A percentile compares a stretch with the other conserved stretches of the same genome.
Conservation (phyloP, 768 basidiomycete species). For the Pulveroboletus sp. region DNA sequence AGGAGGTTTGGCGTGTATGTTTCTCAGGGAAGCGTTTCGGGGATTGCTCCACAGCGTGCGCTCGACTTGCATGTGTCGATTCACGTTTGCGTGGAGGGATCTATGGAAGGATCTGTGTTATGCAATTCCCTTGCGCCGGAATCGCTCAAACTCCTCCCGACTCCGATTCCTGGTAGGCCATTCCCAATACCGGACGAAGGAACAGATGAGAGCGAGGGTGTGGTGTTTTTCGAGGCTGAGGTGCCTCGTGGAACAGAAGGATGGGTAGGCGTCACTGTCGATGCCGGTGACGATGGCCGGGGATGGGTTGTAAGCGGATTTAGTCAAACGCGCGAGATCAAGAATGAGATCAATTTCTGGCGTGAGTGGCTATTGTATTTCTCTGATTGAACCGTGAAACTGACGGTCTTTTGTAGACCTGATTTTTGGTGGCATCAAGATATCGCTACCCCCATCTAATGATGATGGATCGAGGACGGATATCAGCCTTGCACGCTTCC, state of each 20-base stretch:
- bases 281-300: slow-evolving; percentile 44
- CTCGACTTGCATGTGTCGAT: slow-evolving; percentile 47
- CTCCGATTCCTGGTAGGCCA: slow-evolving; percentile 45
- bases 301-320: slow-evolving; percentile 67
- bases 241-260: slow-evolving; percentile 27
- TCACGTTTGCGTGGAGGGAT: slow-evolving; percentile 39
- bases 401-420: slow-evolving; percentile 34
- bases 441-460: slow-evolving; percentile 31
- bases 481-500: slow-evolving; percentile 52
- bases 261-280: slow-evolving; percentile 55
- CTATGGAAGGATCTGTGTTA: slow-evolving; percentile 15
- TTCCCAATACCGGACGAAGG: slow-evolving; percentile 73
- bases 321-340: slow-evolving; percentile 31
- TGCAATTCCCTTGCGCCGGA: slow-evolving; percentile 45
- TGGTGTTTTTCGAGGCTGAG: slow-evolving; percentile 60
- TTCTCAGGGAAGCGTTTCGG: slow-evolving; percentile 53
- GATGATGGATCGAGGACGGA: slow-evolving; percentile 38
- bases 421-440: slow-evolving; percentile 33
- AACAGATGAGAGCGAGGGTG: slow-evolving; percentile 70
- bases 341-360: slow-evolving; percentile 34
- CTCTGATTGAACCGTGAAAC: slow-evolving; percentile 2
- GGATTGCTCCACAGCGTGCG: slow-evolving; percentile 49
- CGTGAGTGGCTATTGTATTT: slow-evolving; percentile 36
- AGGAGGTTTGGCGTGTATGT: slow-evolving; percentile 54
- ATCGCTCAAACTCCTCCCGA: slow-evolving; percentile 61